phyloP scores from a whole-genome alignment of 2,329 filamentous ascomycete species.

The Amylocarpus encephaloides region DNA sequence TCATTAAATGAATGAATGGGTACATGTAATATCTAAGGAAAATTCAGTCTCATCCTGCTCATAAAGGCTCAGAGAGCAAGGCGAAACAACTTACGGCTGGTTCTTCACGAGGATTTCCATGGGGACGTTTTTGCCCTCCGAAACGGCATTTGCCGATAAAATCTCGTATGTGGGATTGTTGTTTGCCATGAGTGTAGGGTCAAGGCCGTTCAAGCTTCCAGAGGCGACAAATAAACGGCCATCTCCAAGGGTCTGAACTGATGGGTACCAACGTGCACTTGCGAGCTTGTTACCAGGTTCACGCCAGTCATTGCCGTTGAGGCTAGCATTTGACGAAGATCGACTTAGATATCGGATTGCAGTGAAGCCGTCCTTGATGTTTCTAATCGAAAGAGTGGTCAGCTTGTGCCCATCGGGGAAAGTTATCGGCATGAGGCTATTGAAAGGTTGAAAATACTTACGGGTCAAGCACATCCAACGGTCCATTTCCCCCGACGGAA shows the following conservation, averaged over 20 bases:
- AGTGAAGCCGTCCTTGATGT: slow-evolving; percentile 51
- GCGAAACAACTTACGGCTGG: slow-evolving; percentile 38
- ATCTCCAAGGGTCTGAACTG: slow-evolving; percentile 52
- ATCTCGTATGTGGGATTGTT: slow-evolving; percentile 61
- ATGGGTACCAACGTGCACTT: slow-evolving; percentile 54
- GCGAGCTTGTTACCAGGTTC: slow-evolving; percentile 50
- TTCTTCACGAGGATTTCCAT: slow-evolving; percentile 50
- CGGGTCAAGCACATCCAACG: slow-evolving; percentile 47
- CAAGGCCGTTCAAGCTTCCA: slow-evolving; percentile 51
- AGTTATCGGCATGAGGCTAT: too few relatives aligned
- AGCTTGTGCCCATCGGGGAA: too few relatives aligned
- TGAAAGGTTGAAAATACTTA: too few relatives aligned
- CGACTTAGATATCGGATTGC: slow-evolving; percentile 49
- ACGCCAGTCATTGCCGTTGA: slow-evolving; percentile 45
- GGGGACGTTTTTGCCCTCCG: slow-evolving; percentile 40
- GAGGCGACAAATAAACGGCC: slow-evolving; percentile 53
- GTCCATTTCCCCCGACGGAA: slow-evolving; percentile 52
- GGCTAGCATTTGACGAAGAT: slow-evolving; percentile 38
- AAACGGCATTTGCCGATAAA: slow-evolving; percentile 42
- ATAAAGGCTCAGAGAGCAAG: too few relatives aligned
- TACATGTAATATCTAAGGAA: slow-evolving; percentile 54
- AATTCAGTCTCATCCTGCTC: too few relatives aligned
- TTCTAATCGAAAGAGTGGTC: slow-evolving; percentile 22
- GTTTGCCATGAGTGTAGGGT: slow-evolving; percentile 46
- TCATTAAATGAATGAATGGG: slow-evolving; percentile 53